Evolutionary conservation across 2,329 filamentous ascomycete genomes (phyloP).

Genomic region (Xylaria sp.): DNA sequence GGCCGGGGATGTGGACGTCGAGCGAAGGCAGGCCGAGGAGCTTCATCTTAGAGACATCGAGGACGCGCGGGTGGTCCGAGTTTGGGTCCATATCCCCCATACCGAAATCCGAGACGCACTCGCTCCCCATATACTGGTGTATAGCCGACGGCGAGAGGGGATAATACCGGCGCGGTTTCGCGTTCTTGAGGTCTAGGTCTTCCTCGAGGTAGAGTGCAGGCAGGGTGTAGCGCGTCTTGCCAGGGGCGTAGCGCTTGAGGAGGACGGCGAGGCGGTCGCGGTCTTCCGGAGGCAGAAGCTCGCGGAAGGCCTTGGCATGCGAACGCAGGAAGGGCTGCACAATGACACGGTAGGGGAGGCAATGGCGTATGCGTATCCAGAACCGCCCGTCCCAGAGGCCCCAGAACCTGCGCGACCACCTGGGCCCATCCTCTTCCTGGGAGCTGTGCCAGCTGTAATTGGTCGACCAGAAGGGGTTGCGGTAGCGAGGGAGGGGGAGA

Average conservation of each 20-base stretch:
- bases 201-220: conserved; percentile 63
- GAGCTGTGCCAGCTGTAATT: conserved; percentile 26
- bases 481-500: conserved; percentile 49
- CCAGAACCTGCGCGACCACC: conserved; percentile 51
- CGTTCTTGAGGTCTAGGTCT: conserved; percentile 48
- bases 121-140: neutral
- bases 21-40: conserved; percentile 66
- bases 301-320: conserved; percentile 61
- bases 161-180: conserved; percentile 36
- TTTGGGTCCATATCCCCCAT: conserved; percentile 5
- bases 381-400: conserved; percentile 69
- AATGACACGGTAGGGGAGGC: conserved; percentile 55
- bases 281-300: conserved; percentile 52
- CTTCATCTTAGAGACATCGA: conserved; percentile 49
- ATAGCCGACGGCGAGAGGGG: conserved; percentile 22
- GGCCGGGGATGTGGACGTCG: conserved; percentile 58
- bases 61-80: conserved; percentile 29
- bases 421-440: conserved; percentile 13
- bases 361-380: conserved; percentile 65
- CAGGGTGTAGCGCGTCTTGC: conserved; percentile 66
- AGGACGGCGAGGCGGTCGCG: conserved; percentile 54
- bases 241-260: conserved; percentile 63
- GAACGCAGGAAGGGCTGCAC: conserved; percentile 60
- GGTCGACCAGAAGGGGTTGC: conserved; percentile 37
- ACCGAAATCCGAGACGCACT: too few relatives aligned